Evolutionary conservation across 495 filamentous ascomycete genomes (phyloP), one percentile per base, ranked within the genome.

Genomic region (Penicillium canescens): DNA sequence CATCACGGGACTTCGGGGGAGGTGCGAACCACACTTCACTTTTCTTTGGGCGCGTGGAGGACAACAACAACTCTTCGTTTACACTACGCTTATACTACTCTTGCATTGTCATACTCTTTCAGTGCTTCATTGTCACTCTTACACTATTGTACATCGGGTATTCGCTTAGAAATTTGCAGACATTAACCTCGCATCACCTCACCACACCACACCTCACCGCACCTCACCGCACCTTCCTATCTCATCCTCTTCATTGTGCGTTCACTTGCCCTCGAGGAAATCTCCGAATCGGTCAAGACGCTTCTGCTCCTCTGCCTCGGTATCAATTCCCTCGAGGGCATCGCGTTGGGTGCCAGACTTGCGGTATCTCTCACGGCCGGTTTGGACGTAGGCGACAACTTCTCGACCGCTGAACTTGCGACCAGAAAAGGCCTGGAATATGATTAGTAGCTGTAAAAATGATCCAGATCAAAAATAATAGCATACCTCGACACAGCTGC

Each of bases 341-440:
- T 58, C 68, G 18, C 74, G 75, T 56, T 72, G 73, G 55, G 78
- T 71, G 52, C 71, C 76, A 33, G 78, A 82, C 74, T 89, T 92
- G 61, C 81, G 84, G 62, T 92, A 97, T 50, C 80, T 83, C 73
- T 96, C 90, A 36, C 73, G 78, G 3, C 90, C 91, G 23, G 87
- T 82, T 0, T 86, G 82, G 37, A 93, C 81, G 54, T 87, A 90
- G 6, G 93, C 93, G 59, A 83, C 78, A 6, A 97, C 86, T 10
- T 78, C 79, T n/a, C 78, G 82, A 5, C 86, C 85, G 21, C 76
- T 87, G 65, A 96, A 97, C 49, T 75, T 82, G 11, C 93, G 83
- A 5, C 93, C 93, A 59, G 90, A 82, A 89, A 96, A 92, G 10
- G 82, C 43, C 81, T 86, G 40, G 4, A 44, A 2, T 13, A 21